These are phyloP conservation scores for Cystoderma amianthinum DNA, from an alignment of 768 basidiomycete genomes.

Conservation along the genomic window DNA sequence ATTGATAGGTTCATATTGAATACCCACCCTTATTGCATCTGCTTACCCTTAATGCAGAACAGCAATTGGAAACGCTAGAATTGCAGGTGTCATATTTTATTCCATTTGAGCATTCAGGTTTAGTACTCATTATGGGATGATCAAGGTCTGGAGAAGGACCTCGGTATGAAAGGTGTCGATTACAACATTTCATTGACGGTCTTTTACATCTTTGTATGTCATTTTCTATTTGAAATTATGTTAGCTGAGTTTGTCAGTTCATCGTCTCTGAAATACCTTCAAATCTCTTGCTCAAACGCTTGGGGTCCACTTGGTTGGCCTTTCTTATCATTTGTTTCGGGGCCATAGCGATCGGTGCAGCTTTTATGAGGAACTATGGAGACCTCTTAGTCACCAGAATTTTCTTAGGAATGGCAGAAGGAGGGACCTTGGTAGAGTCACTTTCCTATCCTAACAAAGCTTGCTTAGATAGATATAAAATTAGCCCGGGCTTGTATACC, in stretches of 20 bases:
- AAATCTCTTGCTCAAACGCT: slow-evolving; percentile 32
- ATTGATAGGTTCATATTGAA: slow-evolving; percentile 20
- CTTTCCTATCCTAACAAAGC: background rate
- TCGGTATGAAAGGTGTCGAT: slow-evolving; percentile 32
- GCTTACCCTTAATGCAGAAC: background rate
- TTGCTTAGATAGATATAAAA: background rate
- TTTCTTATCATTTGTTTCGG: slow-evolving; percentile 30
- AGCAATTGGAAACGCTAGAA: slow-evolving; percentile 20
- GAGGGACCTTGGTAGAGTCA: slow-evolving; percentile 33
- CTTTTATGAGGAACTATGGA: slow-evolving; percentile 27
- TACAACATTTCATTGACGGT: slow-evolving; percentile 33
- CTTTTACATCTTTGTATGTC: slow-evolving; percentile 30
- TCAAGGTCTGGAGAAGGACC: slow-evolving; percentile 31
- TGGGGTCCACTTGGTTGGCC: slow-evolving; percentile 31
- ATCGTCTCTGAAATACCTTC: slow-evolving; percentile 31
- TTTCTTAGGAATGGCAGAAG: slow-evolving; percentile 33
- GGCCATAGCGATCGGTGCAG: slow-evolving; percentile 26
- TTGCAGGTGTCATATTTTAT: slow-evolving; percentile 17
- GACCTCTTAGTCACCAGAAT: slow-evolving; percentile 28
- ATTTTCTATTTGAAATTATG: no score
- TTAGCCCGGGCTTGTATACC: slow-evolving; percentile 31
- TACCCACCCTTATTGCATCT: background rate
- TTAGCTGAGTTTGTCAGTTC: slow-evolving; percentile 26
- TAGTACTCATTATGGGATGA: background rate
- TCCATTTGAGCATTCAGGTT: background rate